Conservation (phyloP, 108 stramenopile species). For the Nitzschia inconspicua region DNA sequence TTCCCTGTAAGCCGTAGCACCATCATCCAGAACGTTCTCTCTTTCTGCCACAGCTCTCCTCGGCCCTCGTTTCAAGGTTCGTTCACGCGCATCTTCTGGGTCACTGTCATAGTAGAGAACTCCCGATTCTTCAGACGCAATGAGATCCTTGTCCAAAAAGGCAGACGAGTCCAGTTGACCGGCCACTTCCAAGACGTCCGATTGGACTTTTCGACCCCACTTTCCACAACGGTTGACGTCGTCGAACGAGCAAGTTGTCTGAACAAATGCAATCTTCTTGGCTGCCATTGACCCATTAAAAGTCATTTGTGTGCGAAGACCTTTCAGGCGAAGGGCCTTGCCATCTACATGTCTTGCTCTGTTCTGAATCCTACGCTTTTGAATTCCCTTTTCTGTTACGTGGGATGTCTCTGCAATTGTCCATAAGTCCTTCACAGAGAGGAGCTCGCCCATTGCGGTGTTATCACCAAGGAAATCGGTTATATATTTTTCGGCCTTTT, state of each 20-base stretch:
- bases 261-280: conserved; percentile 18
- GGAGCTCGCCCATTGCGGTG: conserved; percentile 8
- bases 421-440: conserved; percentile 22
- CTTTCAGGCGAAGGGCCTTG: conserved; percentile 18
- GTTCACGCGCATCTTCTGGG: conserved; percentile 41
- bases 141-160: conserved; percentile 5
- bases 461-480: conserved; percentile 12
- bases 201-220: conserved; percentile 2
- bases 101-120: conserved; percentile 57
- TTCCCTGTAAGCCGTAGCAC: conserved; percentile 6
- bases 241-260: conserved; percentile 34
- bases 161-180: conserved; percentile 7
- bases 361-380: conserved; percentile 24
- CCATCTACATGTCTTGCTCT: conserved; percentile 22
- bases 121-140: conserved; percentile 13
- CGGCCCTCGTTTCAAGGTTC: conserved; percentile 19
- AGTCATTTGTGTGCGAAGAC: conserved; percentile 47
- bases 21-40: conserved; percentile 1
- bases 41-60: conserved; percentile 17
- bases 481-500: conserved; percentile 35
- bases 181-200: neutral
- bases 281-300: conserved; percentile 17
- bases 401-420: conserved; percentile 7
- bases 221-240: conserved; percentile 18
- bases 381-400: neutral